A percentile compares a stretch with the other conserved stretches of the same genome.
These are phyloP conservation scores for Teratosphaeria destructans DNA, from an alignment of 2,329 filamentous ascomycete species.

Conservation along the genomic window DNA sequence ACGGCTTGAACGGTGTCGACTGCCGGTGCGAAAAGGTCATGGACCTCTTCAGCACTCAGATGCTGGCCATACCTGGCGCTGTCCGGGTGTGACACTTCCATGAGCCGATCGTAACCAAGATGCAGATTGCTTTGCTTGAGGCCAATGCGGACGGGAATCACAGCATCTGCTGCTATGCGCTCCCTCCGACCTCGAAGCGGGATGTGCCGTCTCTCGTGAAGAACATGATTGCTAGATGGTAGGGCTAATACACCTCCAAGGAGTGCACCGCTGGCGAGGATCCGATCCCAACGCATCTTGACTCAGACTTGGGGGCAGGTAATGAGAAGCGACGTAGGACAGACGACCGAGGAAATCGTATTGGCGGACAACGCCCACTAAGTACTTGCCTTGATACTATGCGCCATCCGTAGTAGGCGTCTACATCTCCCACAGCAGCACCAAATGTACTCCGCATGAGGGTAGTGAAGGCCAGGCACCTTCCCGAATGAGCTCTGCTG, in stretches of 20 bases:
- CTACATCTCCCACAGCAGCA: neutral
- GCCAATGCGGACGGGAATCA: conserved; percentile 19
- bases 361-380: neutral
- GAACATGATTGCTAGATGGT: conserved; percentile 6
- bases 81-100: conserved; percentile 23
- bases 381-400: neutral
- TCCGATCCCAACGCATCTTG: neutral
- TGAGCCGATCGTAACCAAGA: conserved; percentile 17
- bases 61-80: conserved; percentile 27
- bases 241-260: neutral
- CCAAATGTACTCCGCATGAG: neutral
- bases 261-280: neutral
- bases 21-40: conserved; percentile 30
- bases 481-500: neutral
- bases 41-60: conserved; percentile 26
- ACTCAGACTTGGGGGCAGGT: neutral
- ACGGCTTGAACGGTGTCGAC: conserved; percentile 24
- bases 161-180: conserved; percentile 25
- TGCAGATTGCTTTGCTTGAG: conserved; percentile 15
- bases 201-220: conserved; percentile 9
- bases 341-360: neutral
- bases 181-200: conserved; percentile 21
- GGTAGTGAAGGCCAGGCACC: neutral
- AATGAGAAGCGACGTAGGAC: neutral
- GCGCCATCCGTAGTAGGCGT: neutral